Percentiles rank a stretch among this genome's conserved stretches.
phyloP scores from a whole-genome alignment of 1,284 basidiomycete species.

The Schizopora paradoxa region DNA sequence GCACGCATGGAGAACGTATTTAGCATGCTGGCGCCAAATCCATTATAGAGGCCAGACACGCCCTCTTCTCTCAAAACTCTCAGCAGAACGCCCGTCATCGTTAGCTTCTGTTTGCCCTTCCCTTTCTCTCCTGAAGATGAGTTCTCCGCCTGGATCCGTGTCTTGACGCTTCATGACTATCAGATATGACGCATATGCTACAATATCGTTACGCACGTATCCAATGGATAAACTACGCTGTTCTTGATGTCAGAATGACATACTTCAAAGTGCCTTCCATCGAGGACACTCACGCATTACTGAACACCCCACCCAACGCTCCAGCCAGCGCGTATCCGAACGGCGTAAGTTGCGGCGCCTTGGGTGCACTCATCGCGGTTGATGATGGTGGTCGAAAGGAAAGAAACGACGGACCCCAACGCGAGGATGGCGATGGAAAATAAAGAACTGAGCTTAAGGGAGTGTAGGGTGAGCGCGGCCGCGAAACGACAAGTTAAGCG shows the following conservation, averaged over 20 bases:
- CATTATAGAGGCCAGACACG: slow-evolving; percentile 79
- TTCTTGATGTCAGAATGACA: slow-evolving; percentile 2
- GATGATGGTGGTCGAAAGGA: slow-evolving; percentile 4
- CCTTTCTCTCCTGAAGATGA: slow-evolving; percentile 31
- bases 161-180: slow-evolving; percentile 70
- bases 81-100: slow-evolving; percentile 61
- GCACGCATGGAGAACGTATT: slow-evolving; percentile 95
- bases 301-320: slow-evolving; percentile 90
- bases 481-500: too few species aligned
- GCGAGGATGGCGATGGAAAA: neutral
- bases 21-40: slow-evolving; percentile 96
- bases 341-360: slow-evolving; percentile 70
- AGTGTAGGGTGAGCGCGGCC: neutral
- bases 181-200: slow-evolving; percentile 9
- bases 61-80: slow-evolving; percentile 79
- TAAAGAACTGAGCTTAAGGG: neutral
- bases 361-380: slow-evolving; percentile 40
- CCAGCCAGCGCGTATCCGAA: slow-evolving; percentile 92
- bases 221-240: slow-evolving; percentile 92
- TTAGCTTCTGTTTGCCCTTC: slow-evolving; percentile 50
- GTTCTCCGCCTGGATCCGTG: slow-evolving; percentile 79
- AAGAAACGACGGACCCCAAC: neutral
- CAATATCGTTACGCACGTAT: slow-evolving; percentile 45
- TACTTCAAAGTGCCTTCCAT: neutral
- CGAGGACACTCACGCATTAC: slow-evolving; percentile 71